A percentile compares a stretch with the other conserved stretches of the same genome.
These are phyloP conservation scores for Boeremia exigua DNA, from an alignment of 2,329 filamentous ascomycete species.

Conservation along the genomic window DNA sequence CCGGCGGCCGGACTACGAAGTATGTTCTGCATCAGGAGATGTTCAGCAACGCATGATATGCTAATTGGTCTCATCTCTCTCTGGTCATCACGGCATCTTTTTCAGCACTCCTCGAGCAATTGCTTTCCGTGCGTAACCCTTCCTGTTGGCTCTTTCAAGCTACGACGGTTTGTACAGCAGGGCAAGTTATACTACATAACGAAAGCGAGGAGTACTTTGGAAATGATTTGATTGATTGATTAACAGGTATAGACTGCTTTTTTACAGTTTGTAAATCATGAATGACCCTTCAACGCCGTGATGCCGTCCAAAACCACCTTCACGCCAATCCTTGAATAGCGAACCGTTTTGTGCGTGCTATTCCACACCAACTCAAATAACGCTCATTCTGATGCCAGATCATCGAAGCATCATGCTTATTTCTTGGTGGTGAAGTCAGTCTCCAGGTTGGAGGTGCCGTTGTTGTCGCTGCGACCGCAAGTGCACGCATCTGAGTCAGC, in stretches of 20 bases:
- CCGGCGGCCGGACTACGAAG: neutral
- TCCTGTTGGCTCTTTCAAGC: neutral
- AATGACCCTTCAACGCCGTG: conserved; percentile 22
- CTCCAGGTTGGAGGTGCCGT: conserved; percentile 70
- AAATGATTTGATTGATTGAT: neutral
- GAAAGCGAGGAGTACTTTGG: neutral
- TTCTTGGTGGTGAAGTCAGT: conserved; percentile 83
- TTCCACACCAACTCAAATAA: neutral
- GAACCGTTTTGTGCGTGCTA: neutral
- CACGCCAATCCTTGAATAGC: neutral
- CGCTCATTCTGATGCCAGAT: too few relatives aligned
- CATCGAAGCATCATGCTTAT: conserved; percentile 22
- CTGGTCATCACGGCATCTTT: neutral
- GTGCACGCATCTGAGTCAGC: conserved; percentile 63
- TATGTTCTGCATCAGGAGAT: neutral
- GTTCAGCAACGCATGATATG: neutral
- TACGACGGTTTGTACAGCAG: neutral
- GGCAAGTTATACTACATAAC: neutral
- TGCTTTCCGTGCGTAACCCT: neutral
- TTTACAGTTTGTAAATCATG: neutral
- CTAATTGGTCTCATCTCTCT: neutral
- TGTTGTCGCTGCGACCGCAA: conserved; percentile 75
- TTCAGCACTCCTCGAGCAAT: neutral
- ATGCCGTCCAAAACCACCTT: conserved; percentile 22
- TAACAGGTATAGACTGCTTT: conserved; percentile 8